A percentile compares a stretch with the other conserved stretches of the same genome.
phyloP scores from a whole-genome alignment of 1,284 basidiomycete species.

The Moesziomyces globuligerus region DNA sequence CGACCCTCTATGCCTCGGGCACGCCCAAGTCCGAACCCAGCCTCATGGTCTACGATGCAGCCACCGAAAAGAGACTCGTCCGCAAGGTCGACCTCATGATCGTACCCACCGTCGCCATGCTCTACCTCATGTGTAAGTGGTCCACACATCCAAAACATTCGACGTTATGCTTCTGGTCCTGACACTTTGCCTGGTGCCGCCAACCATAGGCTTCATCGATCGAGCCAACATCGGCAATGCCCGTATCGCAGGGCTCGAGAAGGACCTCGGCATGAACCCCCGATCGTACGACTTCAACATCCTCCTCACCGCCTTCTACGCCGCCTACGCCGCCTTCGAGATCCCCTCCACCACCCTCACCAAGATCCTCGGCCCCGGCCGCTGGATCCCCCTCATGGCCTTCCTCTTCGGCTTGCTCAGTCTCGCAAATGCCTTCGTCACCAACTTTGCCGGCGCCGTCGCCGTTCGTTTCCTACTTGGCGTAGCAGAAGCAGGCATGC shows the following conservation, averaged over 20 bases:
- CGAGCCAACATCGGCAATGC: slow-evolving; percentile 60
- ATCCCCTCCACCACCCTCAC: slow-evolving; percentile 75
- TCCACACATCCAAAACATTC: too few relatives aligned
- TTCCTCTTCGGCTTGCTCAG: slow-evolving; percentile 45
- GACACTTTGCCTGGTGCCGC: too few relatives aligned
- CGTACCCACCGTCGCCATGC: slow-evolving; percentile 49
- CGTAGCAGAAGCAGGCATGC: slow-evolving; percentile 66
- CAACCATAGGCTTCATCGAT: slow-evolving; percentile 24
- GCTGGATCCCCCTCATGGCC: slow-evolving; percentile 66
- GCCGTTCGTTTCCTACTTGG: slow-evolving; percentile 67
- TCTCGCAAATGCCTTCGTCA: slow-evolving; percentile 63
- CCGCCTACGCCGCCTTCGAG: slow-evolving; percentile 58
- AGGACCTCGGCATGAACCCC: slow-evolving; percentile 53
- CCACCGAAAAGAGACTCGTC: slow-evolving; percentile 34
- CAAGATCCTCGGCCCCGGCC: slow-evolving; percentile 68
- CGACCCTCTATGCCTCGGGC: slow-evolving; percentile 14
- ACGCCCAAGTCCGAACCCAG: slow-evolving; percentile 13
- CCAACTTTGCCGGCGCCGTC: slow-evolving; percentile 63
- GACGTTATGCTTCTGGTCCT: too few relatives aligned
- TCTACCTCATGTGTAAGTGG: slow-evolving; percentile 42
- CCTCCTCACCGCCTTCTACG: slow-evolving; percentile 52
- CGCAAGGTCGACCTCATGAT: slow-evolving; percentile 61
- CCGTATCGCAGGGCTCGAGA: slow-evolving; percentile 53
- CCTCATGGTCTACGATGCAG: slow-evolving; percentile 69
- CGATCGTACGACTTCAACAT: slow-evolving; percentile 54